Conservation (phyloP, 192 early-diverging fungal genomes). For the Entomortierella lignicola region DNA sequence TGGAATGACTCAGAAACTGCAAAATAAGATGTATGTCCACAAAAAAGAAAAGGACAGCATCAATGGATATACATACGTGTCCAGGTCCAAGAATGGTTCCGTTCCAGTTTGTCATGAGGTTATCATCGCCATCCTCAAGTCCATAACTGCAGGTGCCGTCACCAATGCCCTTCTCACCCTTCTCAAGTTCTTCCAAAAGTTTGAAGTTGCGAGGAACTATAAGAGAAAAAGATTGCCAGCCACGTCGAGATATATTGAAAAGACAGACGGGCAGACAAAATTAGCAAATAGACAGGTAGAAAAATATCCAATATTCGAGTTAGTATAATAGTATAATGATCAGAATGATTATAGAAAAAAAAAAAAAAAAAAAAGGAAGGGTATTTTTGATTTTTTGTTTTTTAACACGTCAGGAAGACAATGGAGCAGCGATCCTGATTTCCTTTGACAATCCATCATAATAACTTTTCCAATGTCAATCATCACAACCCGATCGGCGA, state of each 20-base stretch:
- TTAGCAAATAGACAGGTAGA: background rate
- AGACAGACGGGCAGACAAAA: background rate
- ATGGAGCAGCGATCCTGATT: conserved; percentile 1
- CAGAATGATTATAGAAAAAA: background rate
- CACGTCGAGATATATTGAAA: background rate
- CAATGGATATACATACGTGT: conserved; percentile 10
- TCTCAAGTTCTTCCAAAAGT: conserved; percentile 96
- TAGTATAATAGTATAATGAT: too few relatives aligned
- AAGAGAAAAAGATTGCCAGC: background rate
- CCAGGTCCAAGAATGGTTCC: conserved; percentile 72
- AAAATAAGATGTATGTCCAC: background rate
- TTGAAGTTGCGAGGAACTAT: conserved; percentile 97
- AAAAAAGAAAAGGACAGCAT: background rate
- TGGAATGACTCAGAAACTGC: too few relatives aligned
- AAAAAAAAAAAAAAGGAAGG: background rate
- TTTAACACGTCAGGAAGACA: background rate
- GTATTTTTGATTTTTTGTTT: background rate
- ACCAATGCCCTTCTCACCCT: conserved; percentile 95
- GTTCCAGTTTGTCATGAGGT: conserved; percentile 89
- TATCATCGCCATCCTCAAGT: conserved; percentile 83
- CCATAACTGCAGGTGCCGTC: conserved; percentile 96
- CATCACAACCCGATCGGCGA: conserved; percentile 13
- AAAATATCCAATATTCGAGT: too few relatives aligned
- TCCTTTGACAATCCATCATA: conserved; percentile 5
- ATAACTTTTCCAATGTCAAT: too few relatives aligned